Conservation (phyloP, 2,329 filamentous ascomycete genomes). For the Tolypocladium tropicale region DNA sequence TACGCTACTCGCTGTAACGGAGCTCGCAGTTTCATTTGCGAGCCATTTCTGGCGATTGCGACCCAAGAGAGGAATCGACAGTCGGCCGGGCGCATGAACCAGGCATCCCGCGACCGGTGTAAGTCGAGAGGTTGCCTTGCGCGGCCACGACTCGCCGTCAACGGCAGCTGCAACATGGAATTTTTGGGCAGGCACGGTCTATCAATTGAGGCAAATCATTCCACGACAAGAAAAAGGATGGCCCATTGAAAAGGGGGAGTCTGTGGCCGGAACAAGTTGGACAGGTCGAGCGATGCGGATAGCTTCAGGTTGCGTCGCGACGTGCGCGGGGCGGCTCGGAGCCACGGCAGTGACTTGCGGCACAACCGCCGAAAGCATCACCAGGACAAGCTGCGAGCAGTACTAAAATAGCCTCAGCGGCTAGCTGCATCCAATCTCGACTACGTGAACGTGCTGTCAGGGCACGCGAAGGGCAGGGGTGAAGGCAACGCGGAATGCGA, state of each 20-base stretch:
- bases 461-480: conserved; percentile 2
- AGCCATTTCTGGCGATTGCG: not conserved
- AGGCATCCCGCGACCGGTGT: not conserved
- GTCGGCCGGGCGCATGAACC: not conserved
- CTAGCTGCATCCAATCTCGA: conserved; percentile 5
- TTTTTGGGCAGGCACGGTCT: not conserved
- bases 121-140: not conserved
- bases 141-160: not conserved
- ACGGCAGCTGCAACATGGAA: not conserved
- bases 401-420: conserved; percentile 7
- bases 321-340: conserved; percentile 1
- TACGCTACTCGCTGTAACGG: not conserved
- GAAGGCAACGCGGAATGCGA: conserved; percentile 21
- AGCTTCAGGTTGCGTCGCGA: conserved; percentile 15
- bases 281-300: conserved; percentile 17
- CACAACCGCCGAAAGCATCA: conserved; percentile 1
- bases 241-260: not conserved
- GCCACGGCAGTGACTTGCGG: conserved; percentile 17
- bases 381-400: conserved; percentile 5
- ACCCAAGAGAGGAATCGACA: not conserved
- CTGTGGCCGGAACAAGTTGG: conserved; percentile 3
- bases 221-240: not conserved
- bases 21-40: no score
- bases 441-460: not conserved
- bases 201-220: not conserved